phyloP scores from a whole-genome alignment of 2,329 filamentous ascomycete species.

The Ampelomyces quisqualis region DNA sequence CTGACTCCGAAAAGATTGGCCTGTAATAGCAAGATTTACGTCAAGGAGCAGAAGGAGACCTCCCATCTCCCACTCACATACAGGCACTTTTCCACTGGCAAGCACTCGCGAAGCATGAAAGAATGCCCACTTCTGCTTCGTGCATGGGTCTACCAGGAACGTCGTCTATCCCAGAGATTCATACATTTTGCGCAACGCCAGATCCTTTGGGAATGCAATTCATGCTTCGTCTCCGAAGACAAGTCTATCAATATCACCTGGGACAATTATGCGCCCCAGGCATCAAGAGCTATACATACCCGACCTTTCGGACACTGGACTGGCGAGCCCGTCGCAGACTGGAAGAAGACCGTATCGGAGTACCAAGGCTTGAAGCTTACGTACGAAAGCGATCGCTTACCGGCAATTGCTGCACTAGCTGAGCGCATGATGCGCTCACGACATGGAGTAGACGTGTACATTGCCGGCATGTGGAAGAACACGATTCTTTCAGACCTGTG shows the following conservation, averaged over 20 bases:
- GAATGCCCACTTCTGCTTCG: too few species aligned
- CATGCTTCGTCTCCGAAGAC: too few species aligned
- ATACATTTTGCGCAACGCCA: neutral
- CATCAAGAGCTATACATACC: too few species aligned
- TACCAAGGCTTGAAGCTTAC: too few species aligned
- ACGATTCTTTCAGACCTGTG: too few species aligned
- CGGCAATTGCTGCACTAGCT: neutral
- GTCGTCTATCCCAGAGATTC: neutral
- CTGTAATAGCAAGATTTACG: neutral
- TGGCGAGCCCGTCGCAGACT: too few species aligned
- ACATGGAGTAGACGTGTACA: neutral
- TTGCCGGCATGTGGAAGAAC: neutral
- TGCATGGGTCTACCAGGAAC: slow-evolving; percentile 1
- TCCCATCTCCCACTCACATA: neutral
- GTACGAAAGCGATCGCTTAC: neutral
- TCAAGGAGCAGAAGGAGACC: neutral
- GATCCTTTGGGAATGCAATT: neutral
- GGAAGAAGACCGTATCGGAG: too few species aligned
- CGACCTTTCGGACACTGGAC: too few species aligned
- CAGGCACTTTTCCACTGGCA: too few species aligned
- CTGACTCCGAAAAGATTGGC: neutral
- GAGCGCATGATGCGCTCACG: neutral
- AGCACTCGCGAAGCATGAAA: too few species aligned
- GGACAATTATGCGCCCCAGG: neutral
- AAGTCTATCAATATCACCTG: neutral